Percentiles rank a stretch among this genome's conserved stretches.
These are phyloP conservation scores for Hygrophoropsis aurantiaca DNA, from an alignment of 768 basidiomycete genomes.

Conservation along the genomic window DNA sequence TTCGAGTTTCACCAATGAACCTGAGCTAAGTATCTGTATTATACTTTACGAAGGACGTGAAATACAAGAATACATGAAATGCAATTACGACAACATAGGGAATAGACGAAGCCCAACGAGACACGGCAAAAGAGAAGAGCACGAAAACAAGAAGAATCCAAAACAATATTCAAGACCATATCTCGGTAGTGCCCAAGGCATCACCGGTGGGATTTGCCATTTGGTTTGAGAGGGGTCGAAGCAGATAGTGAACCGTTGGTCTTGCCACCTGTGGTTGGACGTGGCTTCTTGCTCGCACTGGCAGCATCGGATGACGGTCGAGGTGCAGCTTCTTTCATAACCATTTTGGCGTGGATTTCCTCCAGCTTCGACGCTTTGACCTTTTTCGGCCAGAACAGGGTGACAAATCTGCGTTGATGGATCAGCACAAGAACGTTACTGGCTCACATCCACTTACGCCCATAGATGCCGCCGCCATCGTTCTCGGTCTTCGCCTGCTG, in stretches of 20 bases:
- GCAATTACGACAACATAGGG: constrained; percentile 27
- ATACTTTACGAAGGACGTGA: neutral
- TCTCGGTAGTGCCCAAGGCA: too few species aligned
- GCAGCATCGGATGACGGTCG: constrained; percentile 49
- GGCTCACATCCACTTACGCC: constrained; percentile 83
- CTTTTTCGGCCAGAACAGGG: constrained; percentile 96
- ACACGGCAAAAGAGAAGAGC: constrained; percentile 18
- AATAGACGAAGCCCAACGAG: constrained; percentile 23
- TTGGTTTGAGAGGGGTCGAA: constrained; percentile 49
- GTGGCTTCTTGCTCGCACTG: constrained; percentile 57
- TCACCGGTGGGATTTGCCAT: constrained; percentile 65
- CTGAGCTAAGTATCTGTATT: too few species aligned
- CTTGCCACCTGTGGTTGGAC: constrained; percentile 48
- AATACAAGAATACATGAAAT: constrained; percentile 17
- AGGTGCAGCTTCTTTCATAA: constrained; percentile 80
- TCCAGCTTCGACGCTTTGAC: constrained; percentile 92
- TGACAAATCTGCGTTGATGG: constrained; percentile 69
- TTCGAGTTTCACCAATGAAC: too few species aligned
- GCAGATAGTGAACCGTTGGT: constrained; percentile 51
- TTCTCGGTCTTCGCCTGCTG: constrained; percentile 78
- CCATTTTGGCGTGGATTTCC: constrained; percentile 96
- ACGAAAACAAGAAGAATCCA: constrained; percentile 17
- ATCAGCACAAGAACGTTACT: constrained; percentile 3
- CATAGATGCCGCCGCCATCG: constrained; percentile 94
- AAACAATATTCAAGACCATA: too few species aligned